These are phyloP conservation scores for Phytopythium mirpurense DNA, from an alignment of 352 stramenopile species.

Conservation along the genomic window DNA sequence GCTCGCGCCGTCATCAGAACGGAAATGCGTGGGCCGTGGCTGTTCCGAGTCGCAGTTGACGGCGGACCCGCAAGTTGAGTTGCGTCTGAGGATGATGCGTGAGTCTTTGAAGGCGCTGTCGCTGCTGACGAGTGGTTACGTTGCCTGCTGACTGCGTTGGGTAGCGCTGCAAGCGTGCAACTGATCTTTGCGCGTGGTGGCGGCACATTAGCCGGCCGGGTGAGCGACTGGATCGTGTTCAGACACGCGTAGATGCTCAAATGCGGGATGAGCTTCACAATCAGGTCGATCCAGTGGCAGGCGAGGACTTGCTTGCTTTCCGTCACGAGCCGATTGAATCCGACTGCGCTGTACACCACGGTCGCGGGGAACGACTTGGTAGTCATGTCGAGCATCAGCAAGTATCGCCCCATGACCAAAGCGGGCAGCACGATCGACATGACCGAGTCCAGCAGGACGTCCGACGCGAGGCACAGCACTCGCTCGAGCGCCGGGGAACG, in stretches of 20 bases:
- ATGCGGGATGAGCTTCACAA: constrained; percentile 17
- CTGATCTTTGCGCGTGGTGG: neutral
- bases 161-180: too few relatives aligned
- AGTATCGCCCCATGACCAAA: constrained; percentile 12
- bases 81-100: too few relatives aligned
- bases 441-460: constrained; percentile 12
- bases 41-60: constrained; percentile 6
- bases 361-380: constrained; percentile 1
- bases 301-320: constrained; percentile 18
- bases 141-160: too few relatives aligned
- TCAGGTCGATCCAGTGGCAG: constrained; percentile 8
- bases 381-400: constrained; percentile 4
- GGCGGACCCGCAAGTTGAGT: too few relatives aligned
- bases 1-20: neutral
- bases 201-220: neutral
- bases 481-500: constrained; percentile 12
- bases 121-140: too few relatives aligned
- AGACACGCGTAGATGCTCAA: constrained; percentile 16
- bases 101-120: too few relatives aligned
- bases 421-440: constrained; percentile 11
- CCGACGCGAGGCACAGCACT: constrained; percentile 11
- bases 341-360: constrained; percentile 14
- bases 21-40: neutral
- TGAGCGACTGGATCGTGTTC: constrained; percentile 10
- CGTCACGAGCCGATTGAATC: constrained; percentile 18